A percentile compares a stretch with the other conserved stretches of the same genome.
Conservation (phyloP, 306 rosid genomes). For the Cicer judaicum region DNA sequence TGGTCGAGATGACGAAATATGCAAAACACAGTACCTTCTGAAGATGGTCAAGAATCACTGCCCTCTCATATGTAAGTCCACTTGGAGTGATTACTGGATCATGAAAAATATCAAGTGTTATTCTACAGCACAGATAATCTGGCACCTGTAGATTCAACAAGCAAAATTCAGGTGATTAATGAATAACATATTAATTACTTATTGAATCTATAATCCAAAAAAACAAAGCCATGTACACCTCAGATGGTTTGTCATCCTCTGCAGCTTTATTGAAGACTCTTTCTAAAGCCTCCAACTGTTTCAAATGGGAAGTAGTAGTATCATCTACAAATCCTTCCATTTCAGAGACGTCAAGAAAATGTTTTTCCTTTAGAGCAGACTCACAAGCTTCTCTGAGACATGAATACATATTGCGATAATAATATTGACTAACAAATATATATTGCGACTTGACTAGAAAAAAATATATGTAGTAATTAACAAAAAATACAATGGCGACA, state of each 20-base stretch:
- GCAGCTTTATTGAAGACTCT: slow-evolving; percentile 64
- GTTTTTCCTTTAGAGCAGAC: slow-evolving; percentile 53
- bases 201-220: not conserved
- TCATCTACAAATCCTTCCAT: slow-evolving; percentile 75
- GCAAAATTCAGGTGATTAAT: slow-evolving; percentile 14
- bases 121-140: slow-evolving; percentile 86
- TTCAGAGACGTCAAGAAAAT: slow-evolving; percentile 40
- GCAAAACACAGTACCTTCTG: slow-evolving; percentile 63
- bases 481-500: slow-evolving; percentile 24
- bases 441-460: not conserved
- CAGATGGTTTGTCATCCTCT: slow-evolving; percentile 68
- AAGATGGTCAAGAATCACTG: slow-evolving; percentile 87
- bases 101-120: slow-evolving; percentile 81
- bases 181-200: not conserved
- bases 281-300: slow-evolving; percentile 62
- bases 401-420: slow-evolving; percentile 24
- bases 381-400: slow-evolving; percentile 55
- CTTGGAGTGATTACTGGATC: slow-evolving; percentile 97
- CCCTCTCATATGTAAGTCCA: slow-evolving; percentile 88
- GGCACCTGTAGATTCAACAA: slow-evolving; percentile 69
- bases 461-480: not conserved
- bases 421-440: slow-evolving; percentile 22
- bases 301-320: slow-evolving; percentile 43
- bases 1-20: slow-evolving; percentile 8
- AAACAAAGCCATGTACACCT: slow-evolving; percentile 50